phyloP scores from a whole-genome alignment of 1,139 yeast species.

The Suhomyces wounanorum region DNA sequence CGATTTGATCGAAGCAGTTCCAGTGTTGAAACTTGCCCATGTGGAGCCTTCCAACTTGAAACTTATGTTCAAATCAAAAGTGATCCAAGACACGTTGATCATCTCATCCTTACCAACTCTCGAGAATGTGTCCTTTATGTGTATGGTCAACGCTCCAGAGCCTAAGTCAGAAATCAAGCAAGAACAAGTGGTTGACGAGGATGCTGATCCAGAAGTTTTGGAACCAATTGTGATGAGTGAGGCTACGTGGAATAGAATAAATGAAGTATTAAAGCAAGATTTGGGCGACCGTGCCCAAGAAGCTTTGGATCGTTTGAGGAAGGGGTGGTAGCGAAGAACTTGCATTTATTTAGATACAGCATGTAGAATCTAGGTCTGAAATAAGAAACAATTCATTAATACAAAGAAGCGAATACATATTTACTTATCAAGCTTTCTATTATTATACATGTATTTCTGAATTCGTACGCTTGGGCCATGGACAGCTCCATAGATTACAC shows the following conservation, averaged over 20 bases:
- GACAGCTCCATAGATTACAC: too few species aligned
- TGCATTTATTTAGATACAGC: background rate
- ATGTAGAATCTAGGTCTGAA: background rate
- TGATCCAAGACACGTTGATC: conserved; percentile 39
- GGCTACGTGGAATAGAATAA: conserved; percentile 37
- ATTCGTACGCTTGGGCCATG: too few species aligned
- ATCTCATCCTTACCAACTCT: conserved; percentile 26
- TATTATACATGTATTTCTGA: too few species aligned
- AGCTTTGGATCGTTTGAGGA: conserved; percentile 39
- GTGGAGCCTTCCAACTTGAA: conserved; percentile 37
- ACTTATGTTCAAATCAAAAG: conserved; percentile 47
- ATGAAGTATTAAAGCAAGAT: conserved; percentile 31
- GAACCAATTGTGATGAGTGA: conserved; percentile 20
- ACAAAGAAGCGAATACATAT: background rate
- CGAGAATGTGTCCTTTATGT: conserved; percentile 33
- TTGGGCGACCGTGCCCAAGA: conserved; percentile 30
- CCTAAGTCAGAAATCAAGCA: background rate
- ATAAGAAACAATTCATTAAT: background rate
- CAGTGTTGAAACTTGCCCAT: conserved; percentile 24
- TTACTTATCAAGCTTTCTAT: background rate
- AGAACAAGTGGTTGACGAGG: conserved; percentile 1
- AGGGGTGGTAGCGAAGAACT: background rate
- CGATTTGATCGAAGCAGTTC: conserved; percentile 31
- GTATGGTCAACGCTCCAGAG: conserved; percentile 37
- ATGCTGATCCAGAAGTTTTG: conserved; percentile 21